These are phyloP conservation scores for Phytomonas sp. DNA, from an alignment of 208 protist species.

Conservation along the genomic window DNA sequence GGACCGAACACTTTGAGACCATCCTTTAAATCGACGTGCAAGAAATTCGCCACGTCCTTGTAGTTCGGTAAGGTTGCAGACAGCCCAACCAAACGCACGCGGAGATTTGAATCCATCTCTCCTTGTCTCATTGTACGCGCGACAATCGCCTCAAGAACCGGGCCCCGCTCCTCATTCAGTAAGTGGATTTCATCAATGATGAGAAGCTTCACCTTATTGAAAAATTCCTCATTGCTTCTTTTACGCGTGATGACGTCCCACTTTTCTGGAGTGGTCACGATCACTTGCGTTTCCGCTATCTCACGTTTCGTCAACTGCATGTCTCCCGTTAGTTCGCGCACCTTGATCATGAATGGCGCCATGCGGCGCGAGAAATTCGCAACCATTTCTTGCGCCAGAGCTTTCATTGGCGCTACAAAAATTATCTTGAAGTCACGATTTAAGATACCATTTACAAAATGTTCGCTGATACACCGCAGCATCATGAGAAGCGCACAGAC, in stretches of 20 bases:
- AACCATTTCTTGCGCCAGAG: conserved; percentile 97
- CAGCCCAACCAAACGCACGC: conserved; percentile 95
- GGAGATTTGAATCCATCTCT: conserved; percentile 84
- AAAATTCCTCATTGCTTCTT: conserved; percentile 91
- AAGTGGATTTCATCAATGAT: conserved; percentile 99
- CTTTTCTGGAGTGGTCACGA: conserved; percentile 99
- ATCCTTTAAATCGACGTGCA: conserved; percentile 87
- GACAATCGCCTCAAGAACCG: conserved; percentile 98
- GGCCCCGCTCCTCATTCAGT: conserved; percentile 97
- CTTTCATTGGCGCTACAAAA: conserved; percentile 99
- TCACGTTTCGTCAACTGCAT: conserved; percentile 98
- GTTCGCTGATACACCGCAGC: conserved; percentile 89
- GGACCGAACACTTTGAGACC: conserved; percentile 96
- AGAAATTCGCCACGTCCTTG: conserved; percentile 97
- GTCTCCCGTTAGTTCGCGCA: conserved; percentile 98
- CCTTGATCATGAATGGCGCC: conserved; percentile 82
- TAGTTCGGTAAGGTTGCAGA: conserved; percentile 99
- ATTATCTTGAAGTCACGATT: conserved; percentile 97
- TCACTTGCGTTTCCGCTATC: conserved; percentile 95
- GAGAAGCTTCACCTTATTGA: conserved; percentile 87
- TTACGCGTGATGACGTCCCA: conserved; percentile 99
- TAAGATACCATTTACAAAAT: conserved; percentile 79
- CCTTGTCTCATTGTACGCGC: conserved; percentile 93
- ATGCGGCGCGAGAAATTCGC: conserved; percentile 93
- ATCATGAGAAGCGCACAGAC: conserved; percentile 97